phyloP scores from a whole-genome alignment of 2,329 filamentous ascomycete species.

The Aspergillus unguis region DNA sequence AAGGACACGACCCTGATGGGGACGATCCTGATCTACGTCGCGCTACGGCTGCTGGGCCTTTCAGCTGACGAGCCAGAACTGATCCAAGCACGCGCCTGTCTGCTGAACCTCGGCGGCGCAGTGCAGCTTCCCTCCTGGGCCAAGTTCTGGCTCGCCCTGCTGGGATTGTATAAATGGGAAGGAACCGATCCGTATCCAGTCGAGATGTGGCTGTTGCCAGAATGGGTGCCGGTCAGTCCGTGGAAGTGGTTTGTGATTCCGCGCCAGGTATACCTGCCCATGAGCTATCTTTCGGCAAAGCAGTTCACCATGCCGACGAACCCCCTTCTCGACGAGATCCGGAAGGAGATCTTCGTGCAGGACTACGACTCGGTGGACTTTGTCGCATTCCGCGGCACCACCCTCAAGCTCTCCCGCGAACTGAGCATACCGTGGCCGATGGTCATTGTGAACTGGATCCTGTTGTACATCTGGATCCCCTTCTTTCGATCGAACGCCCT shows the following conservation, averaged over 20 bases:
- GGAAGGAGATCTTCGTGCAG: constrained; percentile 5
- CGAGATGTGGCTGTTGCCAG: constrained; percentile 10
- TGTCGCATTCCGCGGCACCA: background rate
- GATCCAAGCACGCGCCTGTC: background rate
- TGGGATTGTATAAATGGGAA: constrained; percentile 10
- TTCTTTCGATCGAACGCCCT: too few species aligned
- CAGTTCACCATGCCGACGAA: constrained; percentile 4
- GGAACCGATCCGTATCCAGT: constrained; percentile 2
- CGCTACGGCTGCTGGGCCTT: constrained; percentile 8
- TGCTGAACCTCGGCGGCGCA: background rate
- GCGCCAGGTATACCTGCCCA: constrained; percentile 5
- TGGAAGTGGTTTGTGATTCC: constrained; percentile 11
- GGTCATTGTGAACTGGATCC: background rate
- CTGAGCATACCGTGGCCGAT: background rate
- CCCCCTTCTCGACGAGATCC: background rate
- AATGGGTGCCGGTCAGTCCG: constrained; percentile 7
- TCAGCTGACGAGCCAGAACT: background rate
- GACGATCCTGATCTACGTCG: constrained; percentile 6
- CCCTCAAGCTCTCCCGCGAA: background rate
- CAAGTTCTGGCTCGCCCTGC: constrained; percentile 13
- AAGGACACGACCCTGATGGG: constrained; percentile 5
- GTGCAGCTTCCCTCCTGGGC: constrained; percentile 5
- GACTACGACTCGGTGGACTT: constrained; percentile 2
- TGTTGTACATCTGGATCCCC: constrained; percentile 6
- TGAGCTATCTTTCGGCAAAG: constrained; percentile 7